Base-by-base conservation (phyloP, 208 protist species). In the Trypanosoma theileri region DNA sequence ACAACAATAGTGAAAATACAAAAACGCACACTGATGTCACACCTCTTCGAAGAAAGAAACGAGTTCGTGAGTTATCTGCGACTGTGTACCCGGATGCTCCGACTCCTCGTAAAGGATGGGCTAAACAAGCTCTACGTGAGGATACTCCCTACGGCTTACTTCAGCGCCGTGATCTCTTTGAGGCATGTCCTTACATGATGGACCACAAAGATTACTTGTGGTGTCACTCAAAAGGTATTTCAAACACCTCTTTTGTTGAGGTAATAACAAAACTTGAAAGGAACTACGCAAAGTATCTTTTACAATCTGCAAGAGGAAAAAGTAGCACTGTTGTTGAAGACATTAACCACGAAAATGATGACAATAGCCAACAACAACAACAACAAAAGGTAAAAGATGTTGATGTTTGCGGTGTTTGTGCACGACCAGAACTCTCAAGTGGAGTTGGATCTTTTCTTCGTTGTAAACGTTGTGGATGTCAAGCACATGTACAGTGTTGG, bases 141-240 rank as follows among this genome's bases (percentile, higher is more conserved):
- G 58, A 56, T 10, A 73, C 73, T 6, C 85, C 88, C 3, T 91
- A 94, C 52, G 72, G 77, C 17, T 52, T 91, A 0, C 53, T 86
- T 4, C 68, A 65, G 24, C 79, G 77, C 7, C 8, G 42, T 13
- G 80, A 90, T 57, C 67, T 89, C 53, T 71, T 85, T 65, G 75
- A 63, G n/a, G 71, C 53, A 14, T 78, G 85, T 31, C 48, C 50
- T 10, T 94, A 94, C 72, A 66, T 84, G 0, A 81, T 88, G 24
- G 84, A 92, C 64, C 80, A 85, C 52, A 77, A 72, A 31, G 89
- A 94, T 70, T 87, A 86, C 52, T 64, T 76, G 9, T 94, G 85
- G 86, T 94, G 89, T 60, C 31, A 48, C 19, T 19, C 16, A 8
- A 59, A 89, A 3, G 21, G 53, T 12, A 48, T 89, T 2, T 13